A percentile compares a stretch with the other conserved stretches of the same genome.
Conservation (phyloP, 2,329 filamentous ascomycete species). For the Trichoderma simmonsii region DNA sequence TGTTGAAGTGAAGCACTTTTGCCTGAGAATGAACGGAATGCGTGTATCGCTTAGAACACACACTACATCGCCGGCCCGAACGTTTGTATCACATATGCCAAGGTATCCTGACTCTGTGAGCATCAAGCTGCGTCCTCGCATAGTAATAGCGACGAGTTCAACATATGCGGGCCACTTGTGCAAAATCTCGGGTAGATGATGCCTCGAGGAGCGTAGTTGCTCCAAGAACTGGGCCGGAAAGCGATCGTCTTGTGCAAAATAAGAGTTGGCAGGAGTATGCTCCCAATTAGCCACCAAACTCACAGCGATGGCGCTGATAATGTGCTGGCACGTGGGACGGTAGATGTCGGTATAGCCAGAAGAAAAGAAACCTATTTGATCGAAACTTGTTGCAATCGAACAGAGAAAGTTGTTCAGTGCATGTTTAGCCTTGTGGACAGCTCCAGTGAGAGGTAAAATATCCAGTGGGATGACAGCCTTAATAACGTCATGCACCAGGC, state of each 20-base stretch:
- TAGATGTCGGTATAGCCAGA: not conserved
- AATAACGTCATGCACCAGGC: not conserved
- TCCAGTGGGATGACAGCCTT: not conserved
- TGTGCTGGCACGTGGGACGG: not conserved
- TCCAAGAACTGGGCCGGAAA: not conserved
- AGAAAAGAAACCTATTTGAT: not conserved
- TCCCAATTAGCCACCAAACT: slow-evolving; percentile 1
- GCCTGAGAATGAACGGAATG: not conserved
- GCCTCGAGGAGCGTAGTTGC: not conserved
- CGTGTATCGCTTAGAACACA: not conserved
- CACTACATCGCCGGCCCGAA: not conserved
- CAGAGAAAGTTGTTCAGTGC: not conserved
- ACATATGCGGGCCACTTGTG: slow-evolving; percentile 2
- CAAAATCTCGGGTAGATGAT: not conserved
- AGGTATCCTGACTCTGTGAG: not conserved
- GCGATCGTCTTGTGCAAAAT: not conserved
- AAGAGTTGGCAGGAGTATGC: not conserved
- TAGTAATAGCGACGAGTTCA: not conserved
- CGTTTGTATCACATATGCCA: not conserved
- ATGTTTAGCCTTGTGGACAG: not conserved
- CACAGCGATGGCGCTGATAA: not conserved
- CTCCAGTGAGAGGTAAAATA: not conserved
- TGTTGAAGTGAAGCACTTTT: not conserved
- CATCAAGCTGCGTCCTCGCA: not conserved
- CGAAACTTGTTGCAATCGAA: not conserved